Conservation (phyloP, 768 basidiomycete genomes). For the Mycena sanguinolenta region DNA sequence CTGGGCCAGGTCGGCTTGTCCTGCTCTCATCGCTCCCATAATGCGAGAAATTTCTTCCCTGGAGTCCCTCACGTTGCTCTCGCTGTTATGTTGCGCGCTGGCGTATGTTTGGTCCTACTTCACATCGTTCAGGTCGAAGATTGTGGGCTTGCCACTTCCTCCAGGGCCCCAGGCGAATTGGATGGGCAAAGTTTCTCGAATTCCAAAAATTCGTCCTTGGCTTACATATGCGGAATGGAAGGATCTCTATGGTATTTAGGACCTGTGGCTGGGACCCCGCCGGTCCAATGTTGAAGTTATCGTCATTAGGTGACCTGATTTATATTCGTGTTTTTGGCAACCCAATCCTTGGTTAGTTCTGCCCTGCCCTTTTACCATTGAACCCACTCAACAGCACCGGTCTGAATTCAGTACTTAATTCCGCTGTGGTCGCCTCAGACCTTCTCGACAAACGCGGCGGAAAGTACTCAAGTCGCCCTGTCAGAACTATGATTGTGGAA, state of each 20-base stretch:
- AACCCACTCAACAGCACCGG: neutral
- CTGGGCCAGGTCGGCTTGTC: slow-evolving; percentile 10
- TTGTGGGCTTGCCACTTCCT: slow-evolving; percentile 46
- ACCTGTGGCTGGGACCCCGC: neutral
- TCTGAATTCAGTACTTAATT: slow-evolving; percentile 62
- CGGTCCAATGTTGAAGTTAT: neutral
- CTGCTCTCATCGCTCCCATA: slow-evolving; percentile 3
- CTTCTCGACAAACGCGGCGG: slow-evolving; percentile 60
- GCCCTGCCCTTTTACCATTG: neutral
- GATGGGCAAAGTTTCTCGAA: slow-evolving; percentile 46
- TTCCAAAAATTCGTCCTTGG: slow-evolving; percentile 59
- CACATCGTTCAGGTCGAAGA: slow-evolving; percentile 15
- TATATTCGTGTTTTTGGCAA: slow-evolving; percentile 60
- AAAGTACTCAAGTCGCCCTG: slow-evolving; percentile 60
- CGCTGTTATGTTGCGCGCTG: slow-evolving; percentile 31
- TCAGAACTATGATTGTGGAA: slow-evolving; percentile 57
- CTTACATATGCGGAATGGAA: slow-evolving; percentile 60
- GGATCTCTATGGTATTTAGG: slow-evolving; percentile 53
- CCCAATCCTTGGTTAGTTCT: slow-evolving; percentile 49
- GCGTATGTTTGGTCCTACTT: slow-evolving; percentile 32
- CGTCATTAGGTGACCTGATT: slow-evolving; percentile 57
- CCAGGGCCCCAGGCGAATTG: slow-evolving; percentile 59
- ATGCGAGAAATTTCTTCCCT: slow-evolving; percentile 29
- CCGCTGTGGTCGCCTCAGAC: slow-evolving; percentile 54
- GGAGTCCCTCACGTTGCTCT: slow-evolving; percentile 24